A percentile compares a stretch with the other conserved stretches of the same genome.
Conservation (phyloP, 805 yeast species). For the Candida bentonensis region DNA sequence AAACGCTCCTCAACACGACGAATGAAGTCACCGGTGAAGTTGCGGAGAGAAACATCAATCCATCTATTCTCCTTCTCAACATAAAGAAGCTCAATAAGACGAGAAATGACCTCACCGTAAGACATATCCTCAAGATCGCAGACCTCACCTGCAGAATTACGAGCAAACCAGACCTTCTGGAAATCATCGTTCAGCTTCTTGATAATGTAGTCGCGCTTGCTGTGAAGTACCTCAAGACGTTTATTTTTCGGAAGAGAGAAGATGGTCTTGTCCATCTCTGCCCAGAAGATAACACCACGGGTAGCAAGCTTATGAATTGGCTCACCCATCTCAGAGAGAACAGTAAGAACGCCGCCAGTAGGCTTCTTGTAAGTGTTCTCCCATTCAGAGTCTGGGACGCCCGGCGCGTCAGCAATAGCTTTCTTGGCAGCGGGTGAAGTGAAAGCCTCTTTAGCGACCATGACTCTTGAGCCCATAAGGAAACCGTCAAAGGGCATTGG, state of each 20-base stretch:
- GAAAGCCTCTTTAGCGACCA: constrained; percentile 93
- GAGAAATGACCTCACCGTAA: constrained; percentile 74
- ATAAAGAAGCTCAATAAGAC: constrained; percentile 79
- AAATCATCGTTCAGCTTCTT: constrained; percentile 78
- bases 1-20: constrained; percentile 97
- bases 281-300: constrained; percentile 95
- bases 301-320: constrained; percentile 98
- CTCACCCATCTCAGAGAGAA: constrained; percentile 98
- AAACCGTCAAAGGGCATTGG: constrained; percentile 99
- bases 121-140: constrained; percentile 95
- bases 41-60: constrained; percentile 79
- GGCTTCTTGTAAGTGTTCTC: constrained; percentile 88
- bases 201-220: constrained; percentile 80
- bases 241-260: constrained; percentile 82
- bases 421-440: constrained; percentile 89
- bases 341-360: constrained; percentile 94
- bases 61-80: constrained; percentile 68
- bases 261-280: constrained; percentile 88
- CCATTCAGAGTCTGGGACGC: constrained; percentile 84
- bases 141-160: constrained; percentile 52
- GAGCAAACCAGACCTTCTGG: constrained; percentile 97
- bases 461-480: constrained; percentile 88
- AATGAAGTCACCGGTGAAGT: constrained; percentile 72
- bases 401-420: constrained; percentile 80
- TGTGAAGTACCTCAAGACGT: constrained; percentile 56